phyloP scores from a whole-genome alignment of 2,329 filamentous ascomycete species.

The Arachnomyces sp. region DNA sequence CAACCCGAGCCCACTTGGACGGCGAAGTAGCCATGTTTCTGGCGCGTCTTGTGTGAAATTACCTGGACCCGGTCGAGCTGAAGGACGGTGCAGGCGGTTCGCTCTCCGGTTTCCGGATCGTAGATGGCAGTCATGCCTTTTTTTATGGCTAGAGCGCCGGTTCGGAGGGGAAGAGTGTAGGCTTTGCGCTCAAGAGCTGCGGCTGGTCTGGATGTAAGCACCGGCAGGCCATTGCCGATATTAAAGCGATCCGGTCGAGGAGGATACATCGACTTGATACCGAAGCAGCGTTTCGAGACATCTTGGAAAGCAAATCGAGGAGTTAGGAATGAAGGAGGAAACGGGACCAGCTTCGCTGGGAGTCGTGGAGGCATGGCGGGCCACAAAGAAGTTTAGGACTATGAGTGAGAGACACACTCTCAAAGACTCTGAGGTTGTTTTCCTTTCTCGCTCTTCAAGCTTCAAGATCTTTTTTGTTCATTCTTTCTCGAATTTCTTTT shows the following conservation, averaged over 20 bases:
- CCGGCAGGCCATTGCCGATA: constrained; percentile 40
- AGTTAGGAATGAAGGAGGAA: constrained; percentile 19
- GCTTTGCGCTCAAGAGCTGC: constrained; percentile 55
- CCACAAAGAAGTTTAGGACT: constrained; percentile 5
- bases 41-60: constrained; percentile 72
- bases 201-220: constrained; percentile 49
- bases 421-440: constrained; percentile 3
- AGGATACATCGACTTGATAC: constrained; percentile 53
- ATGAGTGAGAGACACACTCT: constrained; percentile 11
- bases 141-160: constrained; percentile 79
- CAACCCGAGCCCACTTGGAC: constrained; percentile 80
- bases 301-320: constrained; percentile 18
- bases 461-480: no score
- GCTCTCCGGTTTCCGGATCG: constrained; percentile 64
- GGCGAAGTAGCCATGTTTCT: constrained; percentile 82
- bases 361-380: constrained; percentile 30
- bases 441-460: not conserved
- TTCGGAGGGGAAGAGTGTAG: constrained; percentile 56
- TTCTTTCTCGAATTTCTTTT: not conserved
- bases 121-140: constrained; percentile 94
- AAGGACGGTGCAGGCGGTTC: constrained; percentile 82
- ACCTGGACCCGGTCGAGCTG: constrained; percentile 92
- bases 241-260: constrained; percentile 48
- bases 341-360: constrained; percentile 23
- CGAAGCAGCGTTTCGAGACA: constrained; percentile 32